phyloP scores from a whole-genome alignment of 2,329 filamentous ascomycete genomes.

The Furcasterigmium sp. region DNA sequence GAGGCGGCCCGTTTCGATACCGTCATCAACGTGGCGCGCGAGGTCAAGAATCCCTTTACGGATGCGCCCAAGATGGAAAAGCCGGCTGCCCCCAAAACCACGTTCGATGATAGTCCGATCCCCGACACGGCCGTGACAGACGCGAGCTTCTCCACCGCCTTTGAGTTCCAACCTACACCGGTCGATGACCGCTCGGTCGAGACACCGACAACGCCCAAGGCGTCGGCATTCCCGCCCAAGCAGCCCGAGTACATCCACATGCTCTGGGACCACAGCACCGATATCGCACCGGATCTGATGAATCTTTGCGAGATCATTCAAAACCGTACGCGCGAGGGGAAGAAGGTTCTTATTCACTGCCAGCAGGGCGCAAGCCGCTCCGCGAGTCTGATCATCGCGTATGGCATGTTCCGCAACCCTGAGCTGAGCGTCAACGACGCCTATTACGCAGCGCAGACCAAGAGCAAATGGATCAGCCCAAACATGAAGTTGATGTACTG shows the following conservation, averaged over 20 bases:
- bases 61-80: constrained; percentile 21
- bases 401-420: constrained; percentile 75
- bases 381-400: constrained; percentile 80
- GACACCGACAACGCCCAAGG: constrained; percentile 55
- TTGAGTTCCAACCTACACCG: constrained; percentile 43
- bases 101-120: constrained; percentile 36
- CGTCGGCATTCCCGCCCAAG: constrained; percentile 33
- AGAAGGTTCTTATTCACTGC: constrained; percentile 77
- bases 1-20: constrained; percentile 76
- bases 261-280: constrained; percentile 83
- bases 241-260: constrained; percentile 82
- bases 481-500: constrained; percentile 94
- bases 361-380: constrained; percentile 84
- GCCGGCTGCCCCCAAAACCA: constrained; percentile 17
- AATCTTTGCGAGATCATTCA: constrained; percentile 72
- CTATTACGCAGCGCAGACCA: constrained; percentile 73
- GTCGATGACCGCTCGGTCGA: constrained; percentile 29
- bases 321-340: constrained; percentile 63
- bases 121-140: constrained; percentile 54
- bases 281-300: constrained; percentile 74
- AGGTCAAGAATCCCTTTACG: constrained; percentile 72
- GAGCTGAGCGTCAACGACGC: constrained; percentile 75
- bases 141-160: constrained; percentile 55
- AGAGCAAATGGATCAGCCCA: constrained; percentile 82
- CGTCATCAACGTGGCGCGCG: constrained; percentile 77